Base-by-base conservation (phyloP, 2,329 filamentous ascomycete genomes). In the Raffaelea arxii region DNA sequence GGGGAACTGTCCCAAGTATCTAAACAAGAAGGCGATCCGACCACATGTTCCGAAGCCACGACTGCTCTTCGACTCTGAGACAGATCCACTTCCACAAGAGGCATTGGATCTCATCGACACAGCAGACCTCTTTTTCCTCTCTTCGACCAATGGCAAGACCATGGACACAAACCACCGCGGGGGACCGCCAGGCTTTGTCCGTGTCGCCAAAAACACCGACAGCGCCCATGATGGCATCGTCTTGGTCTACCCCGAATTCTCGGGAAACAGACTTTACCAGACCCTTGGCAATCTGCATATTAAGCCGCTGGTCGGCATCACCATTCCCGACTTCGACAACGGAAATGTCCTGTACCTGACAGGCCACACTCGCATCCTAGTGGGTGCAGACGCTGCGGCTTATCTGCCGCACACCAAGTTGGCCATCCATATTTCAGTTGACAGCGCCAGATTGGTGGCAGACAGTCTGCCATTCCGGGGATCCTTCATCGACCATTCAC, bases 111-210 rank as follows among this genome's bases (percentile, higher is more conserved):
- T 92, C 25, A 65, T 94, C 16, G 58, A 60, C 2, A 72, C 73
- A 51, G 75, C 83, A 3, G 88, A 94, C 59, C 70, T 89, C 54
- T 80, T 94, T 61, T 94, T 94, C 64, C 65, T 94, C 35, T 82
- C 85, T 18, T 85, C 78, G 19, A 75, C 75, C 1, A 72, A 83
- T 55, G 72, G 76, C 14, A 61, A 67, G 18, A 78, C 79, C 46
- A 94, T 94, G 87, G 87, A 94, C 60, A 86, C 82, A 6, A 94
- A 94, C 58, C 78, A 87, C 56, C 78, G 88, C 6, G 88, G 88
- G 32, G 88, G 88, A 0, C 72, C 80, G 2, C 69, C 72, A 1
- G 88, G 87, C 0, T 91, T 94, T 57, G 67, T 91, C 19, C 75
- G 87, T 22, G 69, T 91, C 9, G 60, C 81, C 1, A 75, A 72